Evolutionary conservation across 805 yeast species (phyloP).

Genomic region (Candida succiphila): DNA sequence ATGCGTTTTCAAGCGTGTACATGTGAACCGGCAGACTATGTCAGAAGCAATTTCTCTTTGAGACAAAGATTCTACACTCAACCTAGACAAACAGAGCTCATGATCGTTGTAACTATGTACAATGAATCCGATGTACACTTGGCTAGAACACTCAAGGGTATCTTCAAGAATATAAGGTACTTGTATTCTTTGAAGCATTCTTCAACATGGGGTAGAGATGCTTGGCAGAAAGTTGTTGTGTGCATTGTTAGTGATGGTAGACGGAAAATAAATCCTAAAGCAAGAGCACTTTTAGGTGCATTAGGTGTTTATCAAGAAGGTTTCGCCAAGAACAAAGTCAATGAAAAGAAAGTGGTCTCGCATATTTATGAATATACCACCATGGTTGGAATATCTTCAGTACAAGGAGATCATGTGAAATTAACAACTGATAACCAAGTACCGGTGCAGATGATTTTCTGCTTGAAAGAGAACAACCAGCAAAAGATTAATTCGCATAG

Average conservation of each 20-base stretch:
- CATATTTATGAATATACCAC: constrained; percentile 94
- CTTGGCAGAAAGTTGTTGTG: constrained; percentile 92
- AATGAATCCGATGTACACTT: constrained; percentile 78
- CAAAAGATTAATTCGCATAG: constrained; percentile 92
- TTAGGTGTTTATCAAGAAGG: constrained; percentile 93
- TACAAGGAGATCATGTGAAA: constrained; percentile 48
- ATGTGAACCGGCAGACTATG: constrained; percentile 74
- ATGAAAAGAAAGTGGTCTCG: constrained; percentile 69
- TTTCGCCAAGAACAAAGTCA: constrained; percentile 84
- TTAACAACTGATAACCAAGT: constrained; percentile 54
- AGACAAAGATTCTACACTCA: constrained; percentile 72
- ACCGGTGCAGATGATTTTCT: constrained; percentile 84
- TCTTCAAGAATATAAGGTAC: constrained; percentile 77
- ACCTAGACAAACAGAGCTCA: constrained; percentile 75
- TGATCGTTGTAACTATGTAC: constrained; percentile 83
- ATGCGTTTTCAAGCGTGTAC: constrained; percentile 95
- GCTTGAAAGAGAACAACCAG: constrained; percentile 81
- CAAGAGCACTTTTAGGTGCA: constrained; percentile 74
- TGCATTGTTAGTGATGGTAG: constrained; percentile 90
- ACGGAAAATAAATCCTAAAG: constrained; percentile 65
- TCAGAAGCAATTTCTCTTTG: constrained; percentile 54
- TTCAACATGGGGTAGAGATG: constrained; percentile 85
- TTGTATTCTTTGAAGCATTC: constrained; percentile 54
- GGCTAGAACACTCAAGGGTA: constrained; percentile 83
- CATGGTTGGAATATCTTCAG: constrained; percentile 72